Evolutionary conservation across 2,329 filamentous ascomycete genomes (phyloP).

Genomic region (Westerdykella ornata): DNA sequence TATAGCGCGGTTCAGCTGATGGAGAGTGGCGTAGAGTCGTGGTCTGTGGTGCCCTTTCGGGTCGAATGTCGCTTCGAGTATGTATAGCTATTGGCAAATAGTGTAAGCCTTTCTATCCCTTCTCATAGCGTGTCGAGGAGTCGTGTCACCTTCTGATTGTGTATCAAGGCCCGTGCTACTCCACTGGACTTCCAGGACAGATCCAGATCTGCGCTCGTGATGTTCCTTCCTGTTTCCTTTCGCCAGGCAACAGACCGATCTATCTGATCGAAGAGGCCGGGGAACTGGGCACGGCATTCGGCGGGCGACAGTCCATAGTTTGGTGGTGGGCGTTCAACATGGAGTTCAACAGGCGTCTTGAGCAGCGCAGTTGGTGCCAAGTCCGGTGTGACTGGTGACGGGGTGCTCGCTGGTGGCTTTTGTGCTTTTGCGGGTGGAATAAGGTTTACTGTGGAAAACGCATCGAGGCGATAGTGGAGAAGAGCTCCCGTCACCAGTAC

Average conservation of each 20-base stretch:
- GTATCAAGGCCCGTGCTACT: constrained; percentile 24
- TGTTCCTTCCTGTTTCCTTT: constrained; percentile 10
- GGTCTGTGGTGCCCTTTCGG: constrained; percentile 15
- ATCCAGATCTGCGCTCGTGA: constrained; percentile 16
- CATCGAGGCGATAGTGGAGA: constrained; percentile 6
- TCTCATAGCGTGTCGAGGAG: too few species aligned
- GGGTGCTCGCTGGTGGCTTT: neutral
- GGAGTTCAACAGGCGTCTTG: neutral
- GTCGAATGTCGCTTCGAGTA: constrained; percentile 22
- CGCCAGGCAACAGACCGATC: constrained; percentile 13
- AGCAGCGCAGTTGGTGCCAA: neutral
- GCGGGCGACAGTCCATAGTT: constrained; percentile 10
- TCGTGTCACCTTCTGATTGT: constrained; percentile 19
- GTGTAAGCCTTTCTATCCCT: too few species aligned
- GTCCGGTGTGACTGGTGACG: neutral
- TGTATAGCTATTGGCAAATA: too few species aligned
- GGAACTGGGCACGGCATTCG: constrained; percentile 19
- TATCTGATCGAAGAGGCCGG: constrained; percentile 18
- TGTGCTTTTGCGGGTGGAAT: too few species aligned
- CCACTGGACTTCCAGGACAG: constrained; percentile 14
- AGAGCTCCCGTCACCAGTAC: constrained; percentile 1
- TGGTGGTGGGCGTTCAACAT: neutral
- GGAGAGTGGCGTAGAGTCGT: constrained; percentile 42
- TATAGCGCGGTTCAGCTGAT: constrained; percentile 50
- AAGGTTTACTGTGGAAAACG: too few species aligned